Base-by-base conservation (phyloP, 192 early-diverging fungal genomes). In the Backusella luteola region DNA sequence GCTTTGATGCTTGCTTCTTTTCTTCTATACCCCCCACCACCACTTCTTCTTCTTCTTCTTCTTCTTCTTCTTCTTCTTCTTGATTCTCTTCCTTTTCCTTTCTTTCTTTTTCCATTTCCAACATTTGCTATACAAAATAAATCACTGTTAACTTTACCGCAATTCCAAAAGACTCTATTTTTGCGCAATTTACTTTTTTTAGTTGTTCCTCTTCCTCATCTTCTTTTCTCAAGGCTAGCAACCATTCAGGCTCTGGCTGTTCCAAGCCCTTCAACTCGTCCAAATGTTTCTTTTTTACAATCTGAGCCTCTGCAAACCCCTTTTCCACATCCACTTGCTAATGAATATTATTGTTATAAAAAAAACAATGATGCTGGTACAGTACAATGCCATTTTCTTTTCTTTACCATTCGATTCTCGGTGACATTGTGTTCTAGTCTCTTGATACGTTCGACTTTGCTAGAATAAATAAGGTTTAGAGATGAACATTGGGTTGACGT, bases 261-360 rank as follows among this genome's bases (percentile, higher is more conserved):
- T 75, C 73, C 19, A 66, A 44, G 21, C 34, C 23, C 6, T 67
- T 38, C 17, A 75, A 42, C 6, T 67, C 63, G 6, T 75, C 73
- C 26, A 75, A 44, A 21, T 67, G 63, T 21, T 66, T 44, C 41
- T 75, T 75, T 34, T 75, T 75, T 21, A 66, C 59, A 34, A 73
- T 34, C 66, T 67, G 41, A 11, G 72, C 66, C 59, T 77, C 73
- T 72, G 59, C 36, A 0, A 74, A 41, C 3, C 74, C 79, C 52
- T 80, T 76, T 14, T 80, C 74, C 12, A 79, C 73, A 32, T 73
- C 67, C 9, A 79, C 73, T 23, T 78, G 67, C 73, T 78, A 46
- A 6, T 39, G 0, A 66, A 39, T 26, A 11, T 23, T 11, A 8
- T 2, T 32, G 32, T 32, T 32, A 29, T 9, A 63, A 52, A 29